Conservation (phyloP, 2,329 filamentous ascomycete species). For the Aureobasidium namibiae region DNA sequence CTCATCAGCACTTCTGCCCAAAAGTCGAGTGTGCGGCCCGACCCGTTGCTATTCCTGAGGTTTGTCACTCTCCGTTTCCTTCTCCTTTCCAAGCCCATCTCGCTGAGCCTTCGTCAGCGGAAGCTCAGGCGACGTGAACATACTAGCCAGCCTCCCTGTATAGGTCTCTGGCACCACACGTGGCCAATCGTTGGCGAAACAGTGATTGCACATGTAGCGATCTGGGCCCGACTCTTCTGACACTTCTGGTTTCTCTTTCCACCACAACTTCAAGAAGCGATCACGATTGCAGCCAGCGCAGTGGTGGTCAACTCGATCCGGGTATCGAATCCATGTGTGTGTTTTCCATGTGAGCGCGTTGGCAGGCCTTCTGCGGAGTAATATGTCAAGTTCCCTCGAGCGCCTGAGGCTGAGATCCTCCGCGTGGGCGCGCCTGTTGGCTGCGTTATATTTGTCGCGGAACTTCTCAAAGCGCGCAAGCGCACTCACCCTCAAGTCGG, state of each 20-base stretch:
- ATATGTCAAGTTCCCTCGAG: neutral
- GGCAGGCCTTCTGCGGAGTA: neutral
- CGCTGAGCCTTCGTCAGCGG: neutral
- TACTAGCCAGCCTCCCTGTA: neutral
- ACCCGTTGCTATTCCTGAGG: neutral
- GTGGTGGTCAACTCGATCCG: neutral
- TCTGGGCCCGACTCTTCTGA: neutral
- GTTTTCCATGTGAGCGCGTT: neutral
- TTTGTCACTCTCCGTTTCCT: neutral
- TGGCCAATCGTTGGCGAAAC: neutral
- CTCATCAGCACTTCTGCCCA: too few species aligned
- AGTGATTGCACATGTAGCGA: neutral
- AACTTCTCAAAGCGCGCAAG: neutral
- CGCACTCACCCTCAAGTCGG: neutral
- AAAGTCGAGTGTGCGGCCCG: neutral
- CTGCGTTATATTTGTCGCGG: neutral
- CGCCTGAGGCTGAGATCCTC: neutral
- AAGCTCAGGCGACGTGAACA: neutral
- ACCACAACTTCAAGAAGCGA: neutral
- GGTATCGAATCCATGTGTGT: neutral
- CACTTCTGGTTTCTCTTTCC: neutral
- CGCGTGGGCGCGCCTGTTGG: neutral
- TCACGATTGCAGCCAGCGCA: neutral
- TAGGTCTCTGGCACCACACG: neutral
- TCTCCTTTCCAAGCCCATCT: too few species aligned